Percentiles rank a stretch among this genome's conserved stretches.
These are phyloP conservation scores for Conidiobolus incongruus DNA, from an alignment of 371 early-diverging fungal genomes.

Conservation along the genomic window DNA sequence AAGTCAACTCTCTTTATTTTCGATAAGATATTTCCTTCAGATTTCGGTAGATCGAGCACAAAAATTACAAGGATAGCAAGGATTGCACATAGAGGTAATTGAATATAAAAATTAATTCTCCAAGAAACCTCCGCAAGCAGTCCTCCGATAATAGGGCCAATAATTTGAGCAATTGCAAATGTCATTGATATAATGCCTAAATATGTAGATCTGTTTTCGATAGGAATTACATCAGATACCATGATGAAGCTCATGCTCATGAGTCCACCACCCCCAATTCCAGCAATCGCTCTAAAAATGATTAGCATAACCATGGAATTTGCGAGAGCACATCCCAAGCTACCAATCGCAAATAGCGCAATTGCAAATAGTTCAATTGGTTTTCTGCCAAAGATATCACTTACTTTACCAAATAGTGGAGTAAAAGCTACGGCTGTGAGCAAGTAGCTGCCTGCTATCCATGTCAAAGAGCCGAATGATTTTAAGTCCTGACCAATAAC, in stretches of 20 bases:
- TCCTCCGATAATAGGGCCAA: slow-evolving; percentile 1
- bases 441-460: slow-evolving; percentile 1
- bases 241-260: slow-evolving; percentile 39
- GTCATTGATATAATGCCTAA: slow-evolving; percentile 28
- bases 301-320: slow-evolving; percentile 34
- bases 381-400: slow-evolving; percentile 38
- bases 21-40: slow-evolving; percentile 11
- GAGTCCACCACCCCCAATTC: slow-evolving; percentile 42
- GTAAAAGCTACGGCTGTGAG: slow-evolving; percentile 1
- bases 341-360: slow-evolving; percentile 30
- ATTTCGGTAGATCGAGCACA: slow-evolving; percentile 20
- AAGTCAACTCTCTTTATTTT: slow-evolving; percentile 26
- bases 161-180: slow-evolving; percentile 26
- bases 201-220: slow-evolving; percentile 37
- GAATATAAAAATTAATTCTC: slow-evolving; percentile 17
- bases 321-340: slow-evolving; percentile 26
- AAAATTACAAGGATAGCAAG: slow-evolving; percentile 18
- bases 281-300: slow-evolving; percentile 27
- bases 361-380: slow-evolving; percentile 17
- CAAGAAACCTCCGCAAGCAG: slow-evolving; percentile 1
- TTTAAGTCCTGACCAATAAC: neutral
- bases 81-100: slow-evolving; percentile 23
- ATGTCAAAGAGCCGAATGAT: neutral
- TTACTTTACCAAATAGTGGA: slow-evolving; percentile 8
- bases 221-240: slow-evolving; percentile 38